Evolutionary conservation across 75 land plant species (phyloP), one percentile per base, ranked within the genome.

Genomic region (Cupressus sempervirens): DNA sequence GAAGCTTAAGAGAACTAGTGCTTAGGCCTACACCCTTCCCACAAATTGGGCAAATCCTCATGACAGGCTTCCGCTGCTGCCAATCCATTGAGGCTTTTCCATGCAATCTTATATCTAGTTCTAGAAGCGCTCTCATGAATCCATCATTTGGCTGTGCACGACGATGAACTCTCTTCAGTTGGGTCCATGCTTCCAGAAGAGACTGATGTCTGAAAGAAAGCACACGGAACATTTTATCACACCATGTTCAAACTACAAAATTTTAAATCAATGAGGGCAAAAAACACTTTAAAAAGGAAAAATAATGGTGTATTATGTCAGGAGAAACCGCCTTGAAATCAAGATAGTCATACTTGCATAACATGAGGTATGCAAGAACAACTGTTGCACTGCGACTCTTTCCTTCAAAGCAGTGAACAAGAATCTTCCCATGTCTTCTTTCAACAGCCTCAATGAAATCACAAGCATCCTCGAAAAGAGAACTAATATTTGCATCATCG

Each of bases 361-460:
- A 91, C 95, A 98, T 96, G 43, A 98, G 83, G 85, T 94, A 98
- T 11, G 98, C 99, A 62, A 98, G 89, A 72, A 98, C 95, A 16
- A 96, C 65, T 45, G 98, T 95, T 34, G 95, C 95, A 86, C 99
- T 98, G 50, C 99, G 91, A 88, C 99, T 98, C 87, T 90, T 96
- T 45, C 99, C 99, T 90, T 98, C 99, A 90, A 98, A 98, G 86
- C 99, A 98, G 84, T 98, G 99, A 35, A 98, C 97, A 84, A 98
- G 83, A 81, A 93, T 91, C 53, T 87, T 96, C 56, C 95, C 94
- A 54, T 92, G 93, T 9, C 45, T 83, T 34, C 70, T 88, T 62
- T 93, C 95, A n/a, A 89, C 96, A 41, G 80, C 40, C 32, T 93
- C 93, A 41, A 98, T 91, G 70, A 91, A 96, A 56, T 88, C 90